Conservation (phyloP, 257 asterid species). For the Avicennia marina region DNA sequence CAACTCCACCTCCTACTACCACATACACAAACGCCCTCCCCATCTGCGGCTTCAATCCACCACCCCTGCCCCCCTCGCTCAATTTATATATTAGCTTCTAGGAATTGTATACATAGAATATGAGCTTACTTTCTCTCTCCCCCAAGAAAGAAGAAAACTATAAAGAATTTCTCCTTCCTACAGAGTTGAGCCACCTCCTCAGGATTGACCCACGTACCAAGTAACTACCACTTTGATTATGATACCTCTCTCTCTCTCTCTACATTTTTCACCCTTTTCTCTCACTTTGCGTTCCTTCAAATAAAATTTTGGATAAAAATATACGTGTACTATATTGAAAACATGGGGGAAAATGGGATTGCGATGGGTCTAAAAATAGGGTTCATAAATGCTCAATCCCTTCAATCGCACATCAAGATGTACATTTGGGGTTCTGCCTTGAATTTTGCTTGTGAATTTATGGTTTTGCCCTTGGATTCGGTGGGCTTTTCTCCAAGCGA, state of each 20-base stretch:
- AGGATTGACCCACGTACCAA: slow-evolving; percentile 12
- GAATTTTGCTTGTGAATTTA: too few relatives aligned
- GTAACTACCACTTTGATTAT: slow-evolving; percentile 24
- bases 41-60: slow-evolving; percentile 38
- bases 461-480: too few relatives aligned
- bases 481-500: too few relatives aligned
- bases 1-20: slow-evolving; percentile 90
- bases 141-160: slow-evolving; percentile 3
- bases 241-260: background rate
- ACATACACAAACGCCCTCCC: slow-evolving; percentile 94
- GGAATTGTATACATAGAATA: background rate
- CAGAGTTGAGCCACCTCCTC: slow-evolving; percentile 35
- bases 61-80: slow-evolving; percentile 10
- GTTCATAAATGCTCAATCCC: slow-evolving; percentile 14
- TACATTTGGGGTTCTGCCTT: background rate
- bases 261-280: background rate
- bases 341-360: background rate
- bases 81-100: background rate
- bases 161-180: slow-evolving; percentile 27
- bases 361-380: background rate
- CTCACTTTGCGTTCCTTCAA: too few relatives aligned
- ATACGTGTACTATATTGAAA: background rate
- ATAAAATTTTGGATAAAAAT: background rate
- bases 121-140: background rate
- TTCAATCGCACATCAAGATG: background rate